A percentile compares a stretch with the other conserved stretches of the same genome.
phyloP scores from a whole-genome alignment of 1,284 basidiomycete genomes.

The Naganishia albida region DNA sequence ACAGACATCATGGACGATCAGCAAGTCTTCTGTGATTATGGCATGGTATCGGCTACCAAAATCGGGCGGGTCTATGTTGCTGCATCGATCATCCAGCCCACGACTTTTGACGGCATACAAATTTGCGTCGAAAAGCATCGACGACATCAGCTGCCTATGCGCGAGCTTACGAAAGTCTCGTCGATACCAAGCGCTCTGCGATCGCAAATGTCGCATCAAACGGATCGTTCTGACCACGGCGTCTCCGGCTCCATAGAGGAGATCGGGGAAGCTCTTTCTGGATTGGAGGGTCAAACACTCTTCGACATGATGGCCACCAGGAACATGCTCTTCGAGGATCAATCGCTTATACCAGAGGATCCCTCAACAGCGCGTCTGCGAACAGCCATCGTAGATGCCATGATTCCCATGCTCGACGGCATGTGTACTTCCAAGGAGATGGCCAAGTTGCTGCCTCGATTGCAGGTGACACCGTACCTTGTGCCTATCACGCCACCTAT shows the following conservation, averaged over 20 bases:
- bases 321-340: slow-evolving; percentile 36
- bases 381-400: slow-evolving; percentile 43
- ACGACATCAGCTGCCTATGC: slow-evolving; percentile 54
- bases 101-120: slow-evolving; percentile 55
- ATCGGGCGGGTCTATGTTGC: slow-evolving; percentile 54
- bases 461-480: slow-evolving; percentile 47
- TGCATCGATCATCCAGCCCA: slow-evolving; percentile 54
- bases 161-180: slow-evolving; percentile 47
- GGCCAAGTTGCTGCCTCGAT: slow-evolving; percentile 48
- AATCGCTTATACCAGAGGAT: slow-evolving; percentile 35
- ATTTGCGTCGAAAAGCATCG: slow-evolving; percentile 51
- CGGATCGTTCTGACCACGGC: slow-evolving; percentile 28
- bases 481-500: slow-evolving; percentile 40
- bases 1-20: slow-evolving; percentile 53
- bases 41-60: slow-evolving; percentile 44
- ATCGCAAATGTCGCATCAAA: neutral
- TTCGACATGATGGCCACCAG: slow-evolving; percentile 50
- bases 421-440: slow-evolving; percentile 49
- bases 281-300: slow-evolving; percentile 51
- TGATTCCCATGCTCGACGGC: slow-evolving; percentile 52
- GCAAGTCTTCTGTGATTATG: slow-evolving; percentile 49
- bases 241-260: slow-evolving; percentile 50
- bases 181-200: slow-evolving; percentile 25
- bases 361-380: slow-evolving; percentile 39
- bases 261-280: slow-evolving; percentile 50